Conservation (phyloP, 208 protist species). For the Leptomonas seymouri region DNA sequence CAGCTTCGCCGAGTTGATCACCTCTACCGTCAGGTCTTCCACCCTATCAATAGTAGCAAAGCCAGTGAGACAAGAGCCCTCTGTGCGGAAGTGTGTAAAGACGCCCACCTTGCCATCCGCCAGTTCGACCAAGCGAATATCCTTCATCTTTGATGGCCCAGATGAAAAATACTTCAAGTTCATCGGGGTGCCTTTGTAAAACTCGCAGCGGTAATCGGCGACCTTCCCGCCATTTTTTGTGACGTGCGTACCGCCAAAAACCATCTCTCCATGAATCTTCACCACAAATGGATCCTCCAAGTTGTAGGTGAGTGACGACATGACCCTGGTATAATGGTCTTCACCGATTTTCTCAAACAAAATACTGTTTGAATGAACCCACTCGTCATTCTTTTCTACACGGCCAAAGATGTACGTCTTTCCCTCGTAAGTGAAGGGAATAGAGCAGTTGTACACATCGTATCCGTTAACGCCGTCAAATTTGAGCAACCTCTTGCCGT, state of each 20-base stretch:
- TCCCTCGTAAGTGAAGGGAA: constrained; percentile 59
- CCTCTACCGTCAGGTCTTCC: constrained; percentile 47
- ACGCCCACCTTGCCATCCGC: constrained; percentile 53
- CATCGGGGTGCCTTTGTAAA: constrained; percentile 46
- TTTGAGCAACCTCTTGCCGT: constrained; percentile 28
- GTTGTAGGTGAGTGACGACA: constrained; percentile 41
- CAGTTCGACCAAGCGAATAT: constrained; percentile 55
- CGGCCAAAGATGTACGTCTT: constrained; percentile 63
- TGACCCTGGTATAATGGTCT: constrained; percentile 38
- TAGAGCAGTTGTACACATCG: constrained; percentile 72
- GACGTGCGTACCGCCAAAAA: constrained; percentile 61
- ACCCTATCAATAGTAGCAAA: constrained; percentile 62
- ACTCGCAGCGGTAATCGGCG: constrained; percentile 58
- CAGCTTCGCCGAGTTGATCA: constrained; percentile 54
- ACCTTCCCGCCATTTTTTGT: constrained; percentile 48
- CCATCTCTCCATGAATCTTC: constrained; percentile 63
- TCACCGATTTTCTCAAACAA: constrained; percentile 54
- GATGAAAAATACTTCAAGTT: constrained; percentile 55
- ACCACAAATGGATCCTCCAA: constrained; percentile 64
- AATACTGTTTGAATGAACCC: constrained; percentile 50
- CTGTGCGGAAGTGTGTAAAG: constrained; percentile 62
- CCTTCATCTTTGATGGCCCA: constrained; percentile 62
- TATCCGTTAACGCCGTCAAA: constrained; percentile 48
- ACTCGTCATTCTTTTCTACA: constrained; percentile 59
- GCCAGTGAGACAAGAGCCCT: constrained; percentile 49